Evolutionary conservation across 176 grass and related monocot species (phyloP), one percentile per base, ranked within the genome.

Genomic region (Triticum aestivum): DNA sequence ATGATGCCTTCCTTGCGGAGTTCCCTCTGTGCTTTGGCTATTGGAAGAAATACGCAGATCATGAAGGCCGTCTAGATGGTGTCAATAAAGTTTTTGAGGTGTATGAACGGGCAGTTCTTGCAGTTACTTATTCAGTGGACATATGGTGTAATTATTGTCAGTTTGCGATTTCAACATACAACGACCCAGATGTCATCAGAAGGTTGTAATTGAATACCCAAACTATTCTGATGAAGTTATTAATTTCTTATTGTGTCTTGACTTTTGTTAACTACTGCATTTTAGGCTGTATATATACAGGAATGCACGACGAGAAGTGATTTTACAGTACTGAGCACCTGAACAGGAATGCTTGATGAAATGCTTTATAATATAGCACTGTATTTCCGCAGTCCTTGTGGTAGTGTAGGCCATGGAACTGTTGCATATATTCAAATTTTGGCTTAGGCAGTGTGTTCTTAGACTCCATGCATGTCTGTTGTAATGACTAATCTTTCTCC

Each of bases 41-140:
- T 75, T 99, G 97, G 97, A 99, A 99, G 87, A 99, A 99, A 74
- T 99, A 99, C 83, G 94, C 97, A 35, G 97, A 99, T 82, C 92
- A 99, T 85, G 97, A 99, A 85, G 97, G 84, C 0, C 90, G 90
- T 32, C 89, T 99, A 75, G 92, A 89, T 58, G 82, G 92, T 15
- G 83, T 47, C 66, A 89, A 61, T 30, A 96, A 99, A 88, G 94
- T 94, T 69, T 82, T 94, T 67, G 97, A 99, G 82, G 97, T 99
- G 8, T 99, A 99, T 91, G 97, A 99, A 72, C 85, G 89, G 11
- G 94, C 97, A 84, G 92, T 99, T 94, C 84, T 99, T 76, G 94
- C 97, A 27, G 97, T 99, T 30, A 99, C 97, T 54, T 99, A 99
- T 89, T 99, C 97, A 65, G 97, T 99, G 78, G 97, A 99, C 85